A percentile compares a stretch with the other conserved stretches of the same genome.
These are phyloP conservation scores for Phylloporus sp. DNA, from an alignment of 1,284 basidiomycete species.

Conservation along the genomic window DNA sequence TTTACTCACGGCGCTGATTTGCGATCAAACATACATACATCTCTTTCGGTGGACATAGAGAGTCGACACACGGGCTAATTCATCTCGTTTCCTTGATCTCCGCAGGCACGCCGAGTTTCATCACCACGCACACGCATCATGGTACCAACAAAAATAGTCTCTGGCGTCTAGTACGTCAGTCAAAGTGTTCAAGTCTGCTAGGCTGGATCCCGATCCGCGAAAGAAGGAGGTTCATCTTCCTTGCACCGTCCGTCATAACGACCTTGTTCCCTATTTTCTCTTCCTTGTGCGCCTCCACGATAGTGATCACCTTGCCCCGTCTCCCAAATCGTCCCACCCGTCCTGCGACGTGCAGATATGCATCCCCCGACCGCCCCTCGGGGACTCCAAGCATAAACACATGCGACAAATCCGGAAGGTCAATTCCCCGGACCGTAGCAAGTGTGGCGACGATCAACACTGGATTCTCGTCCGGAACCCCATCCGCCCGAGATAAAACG, in stretches of 20 bases:
- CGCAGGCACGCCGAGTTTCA: constrained; percentile 34
- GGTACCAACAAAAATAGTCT: too few species aligned
- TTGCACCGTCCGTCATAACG: constrained; percentile 41
- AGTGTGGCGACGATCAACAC: constrained; percentile 68
- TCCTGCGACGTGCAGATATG: constrained; percentile 74
- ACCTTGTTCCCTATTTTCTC: constrained; percentile 33
- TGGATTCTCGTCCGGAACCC: constrained; percentile 50
- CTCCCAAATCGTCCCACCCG: constrained; percentile 74
- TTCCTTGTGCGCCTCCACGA: constrained; percentile 48
- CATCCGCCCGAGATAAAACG: constrained; percentile 42
- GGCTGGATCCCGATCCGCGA: constrained; percentile 45
- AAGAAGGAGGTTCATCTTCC: constrained; percentile 52
- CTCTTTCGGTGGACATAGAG: constrained; percentile 12
- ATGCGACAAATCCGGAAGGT: constrained; percentile 70
- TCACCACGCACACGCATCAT: constrained; percentile 6
- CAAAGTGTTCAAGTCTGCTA: constrained; percentile 48
- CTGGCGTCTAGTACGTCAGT: not conserved
- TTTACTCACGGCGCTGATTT: not conserved
- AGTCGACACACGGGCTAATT: not conserved
- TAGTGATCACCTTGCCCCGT: constrained; percentile 62
- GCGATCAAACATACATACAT: not conserved
- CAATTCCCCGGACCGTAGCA: constrained; percentile 71
- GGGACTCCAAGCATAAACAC: constrained; percentile 73
- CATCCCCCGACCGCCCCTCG: constrained; percentile 55
- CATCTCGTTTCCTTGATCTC: constrained; percentile 15